These are phyloP conservation scores for Skeletonema menzelii DNA, from an alignment of 108 stramenopile species.

Conservation along the genomic window DNA sequence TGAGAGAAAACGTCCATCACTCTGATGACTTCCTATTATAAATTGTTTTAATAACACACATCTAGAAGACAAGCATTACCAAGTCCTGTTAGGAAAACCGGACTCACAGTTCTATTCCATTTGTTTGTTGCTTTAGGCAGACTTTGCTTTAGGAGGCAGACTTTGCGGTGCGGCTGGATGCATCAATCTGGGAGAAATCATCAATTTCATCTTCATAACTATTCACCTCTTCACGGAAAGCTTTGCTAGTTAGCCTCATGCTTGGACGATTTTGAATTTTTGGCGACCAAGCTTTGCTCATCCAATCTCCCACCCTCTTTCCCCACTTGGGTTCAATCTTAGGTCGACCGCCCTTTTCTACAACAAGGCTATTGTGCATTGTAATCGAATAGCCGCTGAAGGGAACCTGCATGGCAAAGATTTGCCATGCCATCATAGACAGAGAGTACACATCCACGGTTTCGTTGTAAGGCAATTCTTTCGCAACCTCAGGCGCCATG, in stretches of 20 bases:
- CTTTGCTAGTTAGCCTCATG: constrained; percentile 61
- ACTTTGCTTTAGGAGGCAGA: constrained; percentile 12
- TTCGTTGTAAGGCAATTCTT: constrained; percentile 82
- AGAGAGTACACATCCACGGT: constrained; percentile 88
- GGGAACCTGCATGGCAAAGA: constrained; percentile 68
- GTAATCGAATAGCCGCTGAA: constrained; percentile 59
- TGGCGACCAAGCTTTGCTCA: constrained; percentile 35
- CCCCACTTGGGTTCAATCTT: constrained; percentile 67
- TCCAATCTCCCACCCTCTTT: constrained; percentile 15
- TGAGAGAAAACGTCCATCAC: background rate
- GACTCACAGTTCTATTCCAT: background rate
- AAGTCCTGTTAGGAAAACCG: background rate
- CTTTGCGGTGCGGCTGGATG: constrained; percentile 29
- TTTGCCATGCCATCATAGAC: constrained; percentile 82
- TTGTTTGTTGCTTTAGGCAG: background rate
- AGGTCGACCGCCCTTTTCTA: constrained; percentile 57
- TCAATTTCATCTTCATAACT: constrained; percentile 52
- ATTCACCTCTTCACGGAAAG: constrained; percentile 68
- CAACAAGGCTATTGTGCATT: constrained; percentile 62
- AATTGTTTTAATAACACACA: background rate
- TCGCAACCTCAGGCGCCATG: constrained; percentile 83
- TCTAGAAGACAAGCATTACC: background rate
- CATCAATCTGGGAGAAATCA: constrained; percentile 30
- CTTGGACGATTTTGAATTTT: constrained; percentile 61
- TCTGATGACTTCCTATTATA: background rate